Evolutionary conservation across 768 basidiomycete species (phyloP).

Genomic region (Auriculariales sp.): DNA sequence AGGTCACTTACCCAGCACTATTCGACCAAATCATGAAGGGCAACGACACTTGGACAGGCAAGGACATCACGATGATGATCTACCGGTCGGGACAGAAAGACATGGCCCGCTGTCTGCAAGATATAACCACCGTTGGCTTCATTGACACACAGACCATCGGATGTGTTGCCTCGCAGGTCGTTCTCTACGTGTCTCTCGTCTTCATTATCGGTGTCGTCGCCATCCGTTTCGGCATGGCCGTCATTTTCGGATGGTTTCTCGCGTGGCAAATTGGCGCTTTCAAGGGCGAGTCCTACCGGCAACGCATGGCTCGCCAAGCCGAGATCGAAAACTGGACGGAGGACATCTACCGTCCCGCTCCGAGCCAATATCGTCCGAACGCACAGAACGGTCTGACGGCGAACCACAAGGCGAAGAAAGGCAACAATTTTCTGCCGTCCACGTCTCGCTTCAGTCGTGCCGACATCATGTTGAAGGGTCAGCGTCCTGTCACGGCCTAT

Average conservation of each 20-base stretch:
- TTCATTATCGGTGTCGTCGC: conserved; percentile 96
- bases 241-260: conserved; percentile 95
- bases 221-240: conserved; percentile 92
- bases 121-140: conserved; percentile 79
- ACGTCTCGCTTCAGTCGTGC: conserved; percentile 44
- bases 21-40: conserved; percentile 64
- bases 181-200: conserved; percentile 86
- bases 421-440: conserved; percentile 26
- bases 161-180: conserved; percentile 88
- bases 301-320: conserved; percentile 75
- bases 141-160: conserved; percentile 91
- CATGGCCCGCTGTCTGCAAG: conserved; percentile 71
- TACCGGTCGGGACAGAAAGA: conserved; percentile 52
- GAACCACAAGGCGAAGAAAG: conserved; percentile 29
- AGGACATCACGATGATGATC: conserved; percentile 80
- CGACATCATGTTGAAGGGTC: conserved; percentile 48
- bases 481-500: conserved; percentile 10
- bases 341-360: conserved; percentile 90
- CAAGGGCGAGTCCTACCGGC: conserved; percentile 81
- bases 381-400: conserved; percentile 43
- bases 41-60: conserved; percentile 62
- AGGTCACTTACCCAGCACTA: conserved; percentile 70
- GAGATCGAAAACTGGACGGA: conserved; percentile 96
- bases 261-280: conserved; percentile 93
- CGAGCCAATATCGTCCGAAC: conserved; percentile 80